Conservation (phyloP, 2,329 filamentous ascomycete genomes). For the Dactylellina haptotyla region DNA sequence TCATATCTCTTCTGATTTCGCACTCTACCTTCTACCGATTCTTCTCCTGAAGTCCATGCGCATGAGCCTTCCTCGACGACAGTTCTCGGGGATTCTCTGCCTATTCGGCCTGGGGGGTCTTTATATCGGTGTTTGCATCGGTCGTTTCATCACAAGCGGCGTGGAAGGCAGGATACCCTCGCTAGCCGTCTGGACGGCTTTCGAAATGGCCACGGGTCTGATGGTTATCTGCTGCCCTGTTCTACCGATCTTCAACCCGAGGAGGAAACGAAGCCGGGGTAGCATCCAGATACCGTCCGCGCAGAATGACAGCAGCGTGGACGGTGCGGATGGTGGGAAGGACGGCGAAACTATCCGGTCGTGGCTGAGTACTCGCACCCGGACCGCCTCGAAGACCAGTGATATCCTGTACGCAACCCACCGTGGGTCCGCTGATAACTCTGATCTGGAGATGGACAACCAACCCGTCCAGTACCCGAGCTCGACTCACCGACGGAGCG, state of each 20-base stretch:
- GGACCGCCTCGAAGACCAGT: slow-evolving; percentile 33
- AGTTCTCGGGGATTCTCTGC: slow-evolving; percentile 15
- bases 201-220: slow-evolving; percentile 37
- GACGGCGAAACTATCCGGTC: slow-evolving; percentile 37
- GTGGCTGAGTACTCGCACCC: slow-evolving; percentile 36
- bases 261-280: slow-evolving; percentile 6
- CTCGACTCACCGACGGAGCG: slow-evolving; percentile 30
- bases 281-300: slow-evolving; percentile 20
- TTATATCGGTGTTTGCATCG: slow-evolving; percentile 35
- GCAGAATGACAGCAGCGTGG: slow-evolving; percentile 16
- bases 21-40: slow-evolving; percentile 34
- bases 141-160: slow-evolving; percentile 30
- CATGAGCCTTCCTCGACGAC: slow-evolving; percentile 8
- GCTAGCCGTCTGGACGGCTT: slow-evolving; percentile 46
- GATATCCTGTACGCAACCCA: slow-evolving; percentile 36
- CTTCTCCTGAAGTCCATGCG: slow-evolving; percentile 32
- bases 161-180: slow-evolving; percentile 11
- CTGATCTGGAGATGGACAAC: slow-evolving; percentile 29
- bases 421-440: slow-evolving; percentile 26
- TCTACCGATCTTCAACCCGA: slow-evolving; percentile 16
- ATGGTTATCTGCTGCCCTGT: slow-evolving; percentile 40
- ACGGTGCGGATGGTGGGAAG: slow-evolving; percentile 16
- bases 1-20: slow-evolving; percentile 50
- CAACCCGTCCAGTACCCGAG: not conserved
- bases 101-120: slow-evolving; percentile 38